phyloP scores from a whole-genome alignment of 2,329 filamentous ascomycete species.

The Xenoacremonium recifei region DNA sequence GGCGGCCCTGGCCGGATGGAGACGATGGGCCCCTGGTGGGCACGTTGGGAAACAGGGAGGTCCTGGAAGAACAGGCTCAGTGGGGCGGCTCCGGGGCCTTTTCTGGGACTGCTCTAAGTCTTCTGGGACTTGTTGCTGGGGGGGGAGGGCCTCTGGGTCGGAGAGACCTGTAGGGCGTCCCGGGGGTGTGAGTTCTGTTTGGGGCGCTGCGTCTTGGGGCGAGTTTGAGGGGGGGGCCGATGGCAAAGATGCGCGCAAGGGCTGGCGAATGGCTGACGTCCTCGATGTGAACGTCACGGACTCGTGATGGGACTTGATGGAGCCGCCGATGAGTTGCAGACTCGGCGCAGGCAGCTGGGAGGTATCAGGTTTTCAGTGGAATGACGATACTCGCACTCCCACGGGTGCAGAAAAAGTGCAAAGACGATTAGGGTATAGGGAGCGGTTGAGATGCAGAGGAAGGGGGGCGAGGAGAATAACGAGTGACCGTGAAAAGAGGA shows the following conservation, averaged over 20 bases:
- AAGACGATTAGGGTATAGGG: too few relatives aligned
- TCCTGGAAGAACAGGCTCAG: slow-evolving; percentile 2
- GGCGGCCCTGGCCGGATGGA: slow-evolving; percentile 9
- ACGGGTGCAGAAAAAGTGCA: neutral
- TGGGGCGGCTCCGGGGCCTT: slow-evolving; percentile 17
- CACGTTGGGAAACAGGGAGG: slow-evolving; percentile 12
- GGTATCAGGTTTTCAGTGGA: too few relatives aligned
- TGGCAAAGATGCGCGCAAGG: slow-evolving; percentile 4
- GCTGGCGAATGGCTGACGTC: neutral
- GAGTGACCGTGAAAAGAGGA: neutral
- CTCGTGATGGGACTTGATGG: neutral
- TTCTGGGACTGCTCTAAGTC: slow-evolving; percentile 18
- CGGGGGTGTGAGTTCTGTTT: too few relatives aligned
- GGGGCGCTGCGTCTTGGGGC: slow-evolving; percentile 8
- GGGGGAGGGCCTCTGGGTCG: slow-evolving; percentile 7
- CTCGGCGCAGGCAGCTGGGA: neutral
- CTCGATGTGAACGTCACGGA: neutral
- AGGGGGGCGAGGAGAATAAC: neutral
- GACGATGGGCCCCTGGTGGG: slow-evolving; percentile 8
- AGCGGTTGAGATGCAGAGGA: too few relatives aligned
- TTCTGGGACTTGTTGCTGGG: slow-evolving; percentile 20
- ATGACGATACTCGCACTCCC: neutral
- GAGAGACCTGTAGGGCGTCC: neutral
- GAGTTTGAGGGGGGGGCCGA: slow-evolving; percentile 3
- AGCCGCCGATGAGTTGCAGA: neutral